Evolutionary conservation across 2,329 filamentous ascomycete genomes (phyloP), one percentile per base, ranked within the genome.

Genomic region (Claviceps digitariae): DNA sequence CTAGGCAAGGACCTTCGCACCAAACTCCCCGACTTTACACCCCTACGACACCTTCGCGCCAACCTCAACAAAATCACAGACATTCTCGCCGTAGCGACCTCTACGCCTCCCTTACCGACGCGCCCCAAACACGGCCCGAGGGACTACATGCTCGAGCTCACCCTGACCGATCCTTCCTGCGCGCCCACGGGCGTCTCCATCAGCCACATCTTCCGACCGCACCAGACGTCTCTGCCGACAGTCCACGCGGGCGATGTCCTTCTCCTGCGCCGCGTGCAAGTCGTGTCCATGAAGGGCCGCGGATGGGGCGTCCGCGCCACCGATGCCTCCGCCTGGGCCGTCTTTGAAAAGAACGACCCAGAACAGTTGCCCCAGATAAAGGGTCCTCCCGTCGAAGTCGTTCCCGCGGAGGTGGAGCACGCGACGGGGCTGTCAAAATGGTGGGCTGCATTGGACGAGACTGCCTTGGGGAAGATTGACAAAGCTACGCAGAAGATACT

Each of bases 261-360:
- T 34, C 69, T 84, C 34, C 72, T 84, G 41, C 74, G 77, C 25
- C 71, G 73, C 48, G 79, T 84, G 57, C 70, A 72, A 29, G 75
- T 82, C 15, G 69, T 74, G 44, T 69, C 78, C 2, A 65, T 82
- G 50, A 74, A 75, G 54, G 71, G 70, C 47, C 75, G 75, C 51
- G 79, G 76, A 1, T 82, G 78, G 56, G 79, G 77, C 0, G 66
- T 83, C 50, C 68, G 73, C 48, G 73, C 72, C n/a, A 72, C 69
- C n/a, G 76, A 77, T 46, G 69, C 67, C 36, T 82, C 78, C 17
- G 75, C 77, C 52, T 84, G 82, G 77, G 81, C 78, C 2, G 78
- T 84, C 3, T 83, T 80, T 57, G 77, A 81, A 58, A 65, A 67
- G 41, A 65, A 65, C 3, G 65, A 68, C 47, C 61, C 63, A 51